Percentiles rank a stretch among this genome's conserved stretches.
Evolutionary conservation across 2,329 filamentous ascomycete species (phyloP).

Genomic region (Neofusicoccum kwambonambiense): DNA sequence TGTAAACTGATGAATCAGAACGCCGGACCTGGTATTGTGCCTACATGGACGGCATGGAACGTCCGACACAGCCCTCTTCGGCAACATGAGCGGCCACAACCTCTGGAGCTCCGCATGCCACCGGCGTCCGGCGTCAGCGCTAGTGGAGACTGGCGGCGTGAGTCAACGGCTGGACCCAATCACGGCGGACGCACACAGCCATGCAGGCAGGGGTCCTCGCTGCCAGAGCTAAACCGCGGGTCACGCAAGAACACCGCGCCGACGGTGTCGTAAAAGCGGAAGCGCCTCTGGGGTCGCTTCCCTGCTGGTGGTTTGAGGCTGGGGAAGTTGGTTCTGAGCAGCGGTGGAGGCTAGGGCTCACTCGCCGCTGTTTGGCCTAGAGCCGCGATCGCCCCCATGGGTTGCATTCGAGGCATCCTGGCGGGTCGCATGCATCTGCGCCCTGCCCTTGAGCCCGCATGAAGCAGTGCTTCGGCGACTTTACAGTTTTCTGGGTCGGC

Average conservation of each 20-base stretch:
- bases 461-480: not conserved
- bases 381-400: not conserved
- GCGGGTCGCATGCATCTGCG: not conserved
- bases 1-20: too few species aligned
- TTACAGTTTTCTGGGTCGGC: not conserved
- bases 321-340: not conserved
- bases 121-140: not conserved
- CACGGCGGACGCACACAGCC: not conserved
- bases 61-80: too few species aligned
- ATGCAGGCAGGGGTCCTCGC: not conserved
- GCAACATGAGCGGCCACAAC: not conserved
- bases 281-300: not conserved
- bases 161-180: not conserved
- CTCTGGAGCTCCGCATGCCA: not conserved
- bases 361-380: not conserved
- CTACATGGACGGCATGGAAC: too few species aligned
- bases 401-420: not conserved
- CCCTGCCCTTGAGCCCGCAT: not conserved
- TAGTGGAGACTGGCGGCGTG: not conserved
- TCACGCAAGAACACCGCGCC: not conserved
- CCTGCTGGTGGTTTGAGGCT: not conserved
- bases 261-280: conserved; percentile 5
- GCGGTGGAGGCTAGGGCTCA: conserved; percentile 9
- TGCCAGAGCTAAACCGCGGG: too few species aligned
- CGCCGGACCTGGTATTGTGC: too few species aligned